Conservation (phyloP, 202 grass and related monocot species). For the Miscanthus sacchariflorus region DNA sequence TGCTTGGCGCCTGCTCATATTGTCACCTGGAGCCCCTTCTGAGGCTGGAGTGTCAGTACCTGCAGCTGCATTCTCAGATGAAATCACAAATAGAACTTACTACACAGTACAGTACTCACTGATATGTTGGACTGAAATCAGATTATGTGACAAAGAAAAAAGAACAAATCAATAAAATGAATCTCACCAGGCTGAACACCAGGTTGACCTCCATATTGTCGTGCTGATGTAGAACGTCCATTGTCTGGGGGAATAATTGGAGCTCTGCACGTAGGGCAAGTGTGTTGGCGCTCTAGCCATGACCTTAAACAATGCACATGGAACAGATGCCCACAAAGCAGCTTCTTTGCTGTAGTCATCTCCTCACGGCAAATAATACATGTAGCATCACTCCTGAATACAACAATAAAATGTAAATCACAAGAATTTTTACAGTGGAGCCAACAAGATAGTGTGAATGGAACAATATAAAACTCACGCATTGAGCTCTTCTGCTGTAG, state of each 20-base stretch:
- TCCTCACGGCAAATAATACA: constrained; percentile 99
- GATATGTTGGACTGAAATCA: not conserved
- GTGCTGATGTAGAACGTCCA: constrained; percentile 47
- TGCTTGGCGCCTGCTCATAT: constrained; percentile 58
- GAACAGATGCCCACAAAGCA: constrained; percentile 95
- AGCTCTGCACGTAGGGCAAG: constrained; percentile 94
- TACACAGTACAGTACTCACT: constrained; percentile 9
- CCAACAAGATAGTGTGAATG: constrained; percentile 8
- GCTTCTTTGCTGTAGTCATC: constrained; percentile 92
- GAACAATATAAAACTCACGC: constrained; percentile 57
- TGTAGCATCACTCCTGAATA: constrained; percentile 84
- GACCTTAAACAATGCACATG: constrained; percentile 96
- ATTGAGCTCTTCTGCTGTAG: constrained; percentile 80
- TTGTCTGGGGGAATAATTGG: constrained; percentile 79
- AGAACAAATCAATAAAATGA: not conserved
- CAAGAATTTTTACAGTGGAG: not conserved
- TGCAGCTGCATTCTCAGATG: constrained; percentile 43
- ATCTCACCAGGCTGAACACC: constrained; percentile 75
- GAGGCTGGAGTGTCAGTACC: constrained; percentile 44
- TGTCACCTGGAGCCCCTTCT: constrained; percentile 52
- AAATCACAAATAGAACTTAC: constrained; percentile 18
- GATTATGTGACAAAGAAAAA: not conserved
- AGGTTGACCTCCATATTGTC: constrained; percentile 62
- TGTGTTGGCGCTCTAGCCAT: constrained; percentile 94
- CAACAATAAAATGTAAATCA: constrained; percentile 8